Evolutionary conservation across 306 rosid genomes (phyloP).

Genomic region (Citrullus amarus): DNA sequence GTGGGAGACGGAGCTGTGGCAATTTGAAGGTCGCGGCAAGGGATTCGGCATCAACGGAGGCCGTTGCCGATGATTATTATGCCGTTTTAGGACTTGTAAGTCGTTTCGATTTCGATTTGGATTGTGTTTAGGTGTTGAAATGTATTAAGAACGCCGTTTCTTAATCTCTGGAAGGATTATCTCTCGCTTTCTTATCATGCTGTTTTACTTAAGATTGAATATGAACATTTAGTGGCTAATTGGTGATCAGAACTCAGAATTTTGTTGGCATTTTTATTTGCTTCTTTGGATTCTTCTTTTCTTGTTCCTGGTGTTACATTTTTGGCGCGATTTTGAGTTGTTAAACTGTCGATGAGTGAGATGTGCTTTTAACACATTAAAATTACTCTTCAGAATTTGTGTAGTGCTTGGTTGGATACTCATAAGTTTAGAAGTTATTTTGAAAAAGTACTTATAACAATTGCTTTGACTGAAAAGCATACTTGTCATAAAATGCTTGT

Average conservation of each 20-base stretch:
- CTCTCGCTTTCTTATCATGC: not conserved
- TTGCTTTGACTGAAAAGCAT: not conserved
- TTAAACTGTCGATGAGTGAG: not conserved
- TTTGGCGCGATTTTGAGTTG: not conserved
- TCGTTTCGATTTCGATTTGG: not conserved
- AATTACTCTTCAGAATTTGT: not conserved
- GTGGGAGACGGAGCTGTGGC: slow-evolving; percentile 30
- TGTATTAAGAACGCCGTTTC: too few relatives aligned
- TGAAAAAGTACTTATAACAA: not conserved
- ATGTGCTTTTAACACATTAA: not conserved
- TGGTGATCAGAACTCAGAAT: not conserved
- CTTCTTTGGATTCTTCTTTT: not conserved
- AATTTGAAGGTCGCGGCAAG: slow-evolving; percentile 50
- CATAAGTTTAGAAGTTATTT: not conserved
- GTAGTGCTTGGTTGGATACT: not conserved
- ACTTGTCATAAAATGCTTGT: not conserved
- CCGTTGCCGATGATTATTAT: slow-evolving; percentile 76
- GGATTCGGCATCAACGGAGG: slow-evolving; percentile 26
- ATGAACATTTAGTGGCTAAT: not conserved
- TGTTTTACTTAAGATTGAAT: not conserved
- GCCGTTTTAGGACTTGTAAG: slow-evolving; percentile 88
- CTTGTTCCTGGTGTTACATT: not conserved
- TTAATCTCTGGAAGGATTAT: not conserved
- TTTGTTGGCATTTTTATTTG: not conserved
- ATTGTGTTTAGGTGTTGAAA: not conserved